Base-by-base conservation (phyloP, 208 protist species). In the Giardia muris region DNA sequence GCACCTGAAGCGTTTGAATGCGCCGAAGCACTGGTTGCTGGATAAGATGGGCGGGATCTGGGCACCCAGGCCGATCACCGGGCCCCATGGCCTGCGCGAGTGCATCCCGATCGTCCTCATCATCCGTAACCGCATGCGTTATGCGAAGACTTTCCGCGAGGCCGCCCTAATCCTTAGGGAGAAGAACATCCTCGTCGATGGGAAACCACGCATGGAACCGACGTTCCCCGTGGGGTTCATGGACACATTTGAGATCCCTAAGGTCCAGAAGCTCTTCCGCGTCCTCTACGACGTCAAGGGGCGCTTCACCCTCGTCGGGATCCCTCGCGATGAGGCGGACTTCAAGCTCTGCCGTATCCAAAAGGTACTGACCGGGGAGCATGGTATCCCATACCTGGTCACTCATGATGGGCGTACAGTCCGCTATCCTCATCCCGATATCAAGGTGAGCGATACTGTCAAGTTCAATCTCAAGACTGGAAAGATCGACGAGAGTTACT, bases 361-460 rank as follows among this genome's bases (percentile, higher is more conserved):
- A 87, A 96, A 96, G 76, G 87, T 97, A 45, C 95, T 94, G 93
- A 95, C 97, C 88, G 97, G 97, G 67, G 94, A 96, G 47, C 96
- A 96, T 47, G 96, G 96, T 93, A 96, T 99, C 93, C 98, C 98
- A 92, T 97, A 97, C 94, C 93, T 98, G 92, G 95, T 97, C 90
- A 99, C 98, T 67, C 97, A 99, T 94, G 98, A 99, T 93, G 98
- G 98, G 90, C 97, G 98, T 95, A 99, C 98, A 93, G 98, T 99
- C 94, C 97, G 98, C 94, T 99, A 99, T 96, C 97, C 98, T 87
- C 97, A 99, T 94, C 97, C 98, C 93, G 93, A 95, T 92, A 97
- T 98, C 93, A 95, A 96, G 91, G 95, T 96, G 89, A 97, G 97
- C 93, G 98, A 99, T 96, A 97, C 98, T 67, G 95, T 99, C 94